These are phyloP conservation scores for Sphaerosporella brunnea DNA, from an alignment of 495 filamentous ascomycete genomes.

Conservation along the genomic window DNA sequence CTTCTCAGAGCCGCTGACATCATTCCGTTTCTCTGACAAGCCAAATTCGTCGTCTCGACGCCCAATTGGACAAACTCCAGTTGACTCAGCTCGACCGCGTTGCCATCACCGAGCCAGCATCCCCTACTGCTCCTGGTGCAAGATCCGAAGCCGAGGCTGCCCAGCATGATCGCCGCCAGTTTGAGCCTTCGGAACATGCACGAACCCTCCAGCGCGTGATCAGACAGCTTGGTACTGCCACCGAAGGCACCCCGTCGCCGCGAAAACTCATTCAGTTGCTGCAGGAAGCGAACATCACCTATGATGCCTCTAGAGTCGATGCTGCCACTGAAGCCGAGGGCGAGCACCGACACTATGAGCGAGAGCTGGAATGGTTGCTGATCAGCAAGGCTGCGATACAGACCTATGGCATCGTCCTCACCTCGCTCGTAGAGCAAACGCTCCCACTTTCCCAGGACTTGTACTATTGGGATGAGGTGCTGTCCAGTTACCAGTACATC, in stretches of 20 bases:
- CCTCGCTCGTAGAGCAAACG: conserved; percentile 56
- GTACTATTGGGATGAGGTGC: conserved; percentile 78
- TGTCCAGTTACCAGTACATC: conserved; percentile 51
- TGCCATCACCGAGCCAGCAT: conserved; percentile 12
- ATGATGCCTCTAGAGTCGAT: conserved; percentile 22
- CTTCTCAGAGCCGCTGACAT: conserved; percentile 15
- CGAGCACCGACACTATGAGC: conserved; percentile 34
- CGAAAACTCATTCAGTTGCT: conserved; percentile 42
- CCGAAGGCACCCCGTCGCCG: conserved; percentile 28
- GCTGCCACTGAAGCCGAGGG: conserved; percentile 10
- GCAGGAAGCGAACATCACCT: conserved; percentile 34
- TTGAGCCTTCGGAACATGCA: conserved; percentile 12
- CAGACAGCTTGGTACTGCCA: conserved; percentile 34
- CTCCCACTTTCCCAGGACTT: conserved; percentile 68
- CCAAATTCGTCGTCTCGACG: conserved; percentile 60
- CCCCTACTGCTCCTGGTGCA: conserved; percentile 8
- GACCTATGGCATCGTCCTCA: conserved; percentile 58
- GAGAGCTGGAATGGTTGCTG: conserved; percentile 73
- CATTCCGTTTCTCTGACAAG: conserved; percentile 32
- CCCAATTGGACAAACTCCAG: conserved; percentile 54
- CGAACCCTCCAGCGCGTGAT: conserved; percentile 42
- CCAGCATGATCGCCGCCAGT: conserved; percentile 2
- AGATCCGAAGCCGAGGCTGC: background rate
- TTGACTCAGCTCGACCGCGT: conserved; percentile 31
- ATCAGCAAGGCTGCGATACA: conserved; percentile 74